Conservation (phyloP, 2,329 filamentous ascomycete genomes). For the Aspergillus spinulosporus region DNA sequence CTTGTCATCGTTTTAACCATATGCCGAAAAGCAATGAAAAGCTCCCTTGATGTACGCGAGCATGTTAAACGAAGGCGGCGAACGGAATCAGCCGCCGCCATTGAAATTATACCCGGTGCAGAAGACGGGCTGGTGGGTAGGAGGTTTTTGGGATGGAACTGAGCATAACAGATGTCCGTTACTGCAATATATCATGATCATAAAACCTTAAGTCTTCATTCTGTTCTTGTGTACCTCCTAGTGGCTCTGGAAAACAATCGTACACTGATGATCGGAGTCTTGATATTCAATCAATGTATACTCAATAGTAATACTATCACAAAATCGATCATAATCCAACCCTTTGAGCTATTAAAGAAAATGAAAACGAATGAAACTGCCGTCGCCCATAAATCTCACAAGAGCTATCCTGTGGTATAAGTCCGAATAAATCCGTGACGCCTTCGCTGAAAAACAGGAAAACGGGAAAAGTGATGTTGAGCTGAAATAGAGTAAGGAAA, state of each 20-base stretch:
- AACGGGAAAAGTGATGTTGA: neutral
- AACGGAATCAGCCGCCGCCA: too few species aligned
- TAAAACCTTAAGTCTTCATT: too few species aligned
- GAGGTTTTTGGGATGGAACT: too few species aligned
- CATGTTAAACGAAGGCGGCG: too few species aligned
- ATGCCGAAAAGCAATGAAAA: neutral
- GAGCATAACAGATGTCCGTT: too few species aligned
- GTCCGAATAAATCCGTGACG: constrained; percentile 11
- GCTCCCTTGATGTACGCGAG: too few species aligned
- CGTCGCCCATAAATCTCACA: constrained; percentile 2
- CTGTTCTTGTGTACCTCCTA: too few species aligned
- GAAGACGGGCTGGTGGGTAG: too few species aligned
- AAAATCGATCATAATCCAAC: neutral
- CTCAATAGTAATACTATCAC: neutral
- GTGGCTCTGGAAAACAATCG: too few species aligned
- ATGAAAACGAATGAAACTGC: constrained; percentile 6
- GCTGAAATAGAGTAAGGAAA: constrained; percentile 12
- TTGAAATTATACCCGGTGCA: too few species aligned
- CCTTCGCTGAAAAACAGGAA: constrained; percentile 19
- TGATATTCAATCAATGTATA: neutral
- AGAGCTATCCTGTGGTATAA: neutral
- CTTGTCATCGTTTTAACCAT: neutral
- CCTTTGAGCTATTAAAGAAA: neutral
- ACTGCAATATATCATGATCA: too few species aligned
- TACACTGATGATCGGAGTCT: too few species aligned